phyloP scores from a whole-genome alignment of 2,329 filamentous ascomycete species.

The Biscogniauxia mediterranea region DNA sequence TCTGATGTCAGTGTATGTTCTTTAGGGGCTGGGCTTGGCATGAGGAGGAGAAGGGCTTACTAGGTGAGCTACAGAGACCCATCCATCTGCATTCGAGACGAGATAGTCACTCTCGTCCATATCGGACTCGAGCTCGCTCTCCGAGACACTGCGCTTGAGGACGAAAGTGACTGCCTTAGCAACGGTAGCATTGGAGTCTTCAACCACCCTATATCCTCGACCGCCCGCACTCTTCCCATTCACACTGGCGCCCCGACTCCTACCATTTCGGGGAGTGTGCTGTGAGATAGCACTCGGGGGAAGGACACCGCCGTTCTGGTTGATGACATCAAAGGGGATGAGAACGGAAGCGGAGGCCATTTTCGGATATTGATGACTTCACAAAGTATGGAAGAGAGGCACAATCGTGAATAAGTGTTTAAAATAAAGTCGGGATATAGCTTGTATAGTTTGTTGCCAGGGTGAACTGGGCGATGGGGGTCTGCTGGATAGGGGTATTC shows the following conservation, averaged over 20 bases:
- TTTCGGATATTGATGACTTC: too few relatives aligned
- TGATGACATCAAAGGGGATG: slow-evolving; percentile 35
- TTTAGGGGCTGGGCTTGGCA: neutral
- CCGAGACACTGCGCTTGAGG: slow-evolving; percentile 39
- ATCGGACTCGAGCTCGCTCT: slow-evolving; percentile 35
- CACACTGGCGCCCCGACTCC: slow-evolving; percentile 39
- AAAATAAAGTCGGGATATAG: neutral
- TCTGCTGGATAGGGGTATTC: neutral
- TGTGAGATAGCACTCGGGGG: slow-evolving; percentile 36
- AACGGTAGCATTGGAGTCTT: slow-evolving; percentile 39
- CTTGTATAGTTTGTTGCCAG: neutral
- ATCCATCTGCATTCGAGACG: slow-evolving; percentile 39
- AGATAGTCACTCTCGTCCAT: slow-evolving; percentile 31
- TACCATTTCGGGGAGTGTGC: slow-evolving; percentile 36
- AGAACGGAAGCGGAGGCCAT: slow-evolving; percentile 37
- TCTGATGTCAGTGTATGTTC: slow-evolving; percentile 5
- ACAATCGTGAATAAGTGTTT: neutral
- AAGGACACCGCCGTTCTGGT: slow-evolving; percentile 36
- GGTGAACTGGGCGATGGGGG: neutral
- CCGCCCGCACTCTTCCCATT: slow-evolving; percentile 36
- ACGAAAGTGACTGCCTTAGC: slow-evolving; percentile 42
- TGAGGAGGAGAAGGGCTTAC: slow-evolving; percentile 24
- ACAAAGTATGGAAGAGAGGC: too few relatives aligned
- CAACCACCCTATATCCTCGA: slow-evolving; percentile 40
- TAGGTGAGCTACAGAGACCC: slow-evolving; percentile 39